Conservation (phyloP, 2,329 filamentous ascomycete genomes). For the Xylariaceae sp. region DNA sequence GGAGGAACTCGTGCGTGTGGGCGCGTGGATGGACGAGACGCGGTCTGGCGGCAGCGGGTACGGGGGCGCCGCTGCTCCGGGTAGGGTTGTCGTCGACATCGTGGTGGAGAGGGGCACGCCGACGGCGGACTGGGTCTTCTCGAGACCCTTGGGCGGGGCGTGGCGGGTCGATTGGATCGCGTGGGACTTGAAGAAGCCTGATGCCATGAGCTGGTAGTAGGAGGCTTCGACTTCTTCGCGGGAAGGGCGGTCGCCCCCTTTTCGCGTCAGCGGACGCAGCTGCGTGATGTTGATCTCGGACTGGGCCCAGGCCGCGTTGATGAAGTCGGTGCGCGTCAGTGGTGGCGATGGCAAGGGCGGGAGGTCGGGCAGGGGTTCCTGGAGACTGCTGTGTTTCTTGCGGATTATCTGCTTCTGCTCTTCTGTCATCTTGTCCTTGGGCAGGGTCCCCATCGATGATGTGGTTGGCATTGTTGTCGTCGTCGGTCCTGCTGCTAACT, state of each 20-base stretch:
- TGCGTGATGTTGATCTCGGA: slow-evolving; percentile 23
- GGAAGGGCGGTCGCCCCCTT: slow-evolving; percentile 29
- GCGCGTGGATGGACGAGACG: slow-evolving; percentile 20
- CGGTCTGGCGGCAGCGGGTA: slow-evolving; percentile 14
- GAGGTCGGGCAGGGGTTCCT: slow-evolving; percentile 23
- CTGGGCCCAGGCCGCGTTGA: slow-evolving; percentile 23
- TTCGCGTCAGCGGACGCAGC: slow-evolving; percentile 15
- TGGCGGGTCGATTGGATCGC: slow-evolving; percentile 54
- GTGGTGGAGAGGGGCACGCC: too few species aligned
- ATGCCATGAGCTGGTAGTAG: slow-evolving; percentile 52
- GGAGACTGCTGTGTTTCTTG: slow-evolving; percentile 31
- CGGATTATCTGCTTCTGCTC: slow-evolving; percentile 19
- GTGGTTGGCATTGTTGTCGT: too few species aligned
- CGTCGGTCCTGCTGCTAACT: too few species aligned
- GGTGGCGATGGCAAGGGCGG: slow-evolving; percentile 14
- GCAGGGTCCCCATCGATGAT: not conserved
- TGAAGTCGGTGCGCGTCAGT: slow-evolving; percentile 15
- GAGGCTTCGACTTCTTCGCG: slow-evolving; percentile 51
- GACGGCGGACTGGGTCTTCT: not conserved
- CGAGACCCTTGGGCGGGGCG: slow-evolving; percentile 26
- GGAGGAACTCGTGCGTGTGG: slow-evolving; percentile 1
- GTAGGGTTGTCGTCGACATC: too few species aligned
- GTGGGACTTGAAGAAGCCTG: slow-evolving; percentile 54
- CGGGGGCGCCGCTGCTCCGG: too few species aligned
- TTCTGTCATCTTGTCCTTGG: not conserved